These are phyloP conservation scores for Zoysia pacifica DNA, from an alignment of 176 grass and related monocot species.

Conservation along the genomic window DNA sequence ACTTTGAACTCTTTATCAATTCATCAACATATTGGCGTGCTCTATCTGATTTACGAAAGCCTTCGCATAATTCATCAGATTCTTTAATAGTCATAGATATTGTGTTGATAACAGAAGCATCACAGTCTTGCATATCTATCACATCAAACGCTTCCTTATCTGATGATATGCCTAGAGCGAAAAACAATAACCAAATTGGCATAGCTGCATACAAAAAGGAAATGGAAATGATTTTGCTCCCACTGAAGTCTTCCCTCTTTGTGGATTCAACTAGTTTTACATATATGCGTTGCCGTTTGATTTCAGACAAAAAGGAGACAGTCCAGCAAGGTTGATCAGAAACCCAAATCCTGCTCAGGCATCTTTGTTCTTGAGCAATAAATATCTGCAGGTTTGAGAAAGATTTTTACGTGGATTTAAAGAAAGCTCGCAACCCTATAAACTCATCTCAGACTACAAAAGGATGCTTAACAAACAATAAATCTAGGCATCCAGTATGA, in stretches of 20 bases:
- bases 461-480: neutral
- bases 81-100: slow-evolving; percentile 80
- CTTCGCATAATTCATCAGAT: slow-evolving; percentile 66
- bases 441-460: slow-evolving; percentile 15
- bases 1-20: slow-evolving; percentile 68
- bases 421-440: slow-evolving; percentile 1
- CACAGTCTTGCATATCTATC: slow-evolving; percentile 76
- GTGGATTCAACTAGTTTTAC: slow-evolving; percentile 69
- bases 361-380: slow-evolving; percentile 89
- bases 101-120: slow-evolving; percentile 67
- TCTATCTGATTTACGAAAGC: slow-evolving; percentile 59
- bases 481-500: slow-evolving; percentile 4
- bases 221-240: slow-evolving; percentile 60
- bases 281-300: slow-evolving; percentile 67
- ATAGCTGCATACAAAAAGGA: slow-evolving; percentile 76
- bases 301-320: slow-evolving; percentile 68
- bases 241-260: slow-evolving; percentile 70
- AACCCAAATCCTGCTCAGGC: slow-evolving; percentile 81
- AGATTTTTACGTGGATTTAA: neutral
- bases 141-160: slow-evolving; percentile 85
- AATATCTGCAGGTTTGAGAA: slow-evolving; percentile 65
- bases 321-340: slow-evolving; percentile 59
- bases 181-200: slow-evolving; percentile 96
- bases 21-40: slow-evolving; percentile 69
- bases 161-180: slow-evolving; percentile 77